Conservation (phyloP, 331 rosid species). For the Acacia concinna region DNA sequence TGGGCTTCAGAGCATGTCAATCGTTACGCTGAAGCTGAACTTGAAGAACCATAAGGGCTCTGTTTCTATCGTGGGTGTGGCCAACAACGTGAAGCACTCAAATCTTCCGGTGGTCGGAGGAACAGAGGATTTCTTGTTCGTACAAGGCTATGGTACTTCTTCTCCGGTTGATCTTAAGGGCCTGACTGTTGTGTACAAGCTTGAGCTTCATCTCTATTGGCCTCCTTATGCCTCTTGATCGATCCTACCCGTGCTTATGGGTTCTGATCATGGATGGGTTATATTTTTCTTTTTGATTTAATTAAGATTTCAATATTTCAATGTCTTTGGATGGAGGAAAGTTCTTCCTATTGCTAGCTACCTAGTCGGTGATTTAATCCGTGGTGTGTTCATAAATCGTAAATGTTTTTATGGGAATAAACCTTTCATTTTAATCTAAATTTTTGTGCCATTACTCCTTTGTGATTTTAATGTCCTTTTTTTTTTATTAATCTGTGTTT, state of each 20-base stretch:
- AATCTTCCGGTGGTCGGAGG: slow-evolving; percentile 82
- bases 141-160: slow-evolving; percentile 67
- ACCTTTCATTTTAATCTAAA: not conserved
- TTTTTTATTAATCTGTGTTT: not conserved
- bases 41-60: slow-evolving; percentile 60
- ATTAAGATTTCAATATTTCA: not conserved
- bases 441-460: not conserved
- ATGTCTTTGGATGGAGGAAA: not conserved
- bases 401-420: not conserved
- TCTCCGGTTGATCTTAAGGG: slow-evolving; percentile 56
- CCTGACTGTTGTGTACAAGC: slow-evolving; percentile 52
- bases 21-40: slow-evolving; percentile 60
- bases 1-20: slow-evolving; percentile 60
- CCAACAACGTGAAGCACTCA: slow-evolving; percentile 46
- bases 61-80: slow-evolving; percentile 61
- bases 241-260: not conserved
- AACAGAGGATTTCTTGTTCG: slow-evolving; percentile 72
- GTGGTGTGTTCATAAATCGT: not conserved
- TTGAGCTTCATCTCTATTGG: slow-evolving; percentile 75
- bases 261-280: not conserved
- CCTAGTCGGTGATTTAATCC: not conserved
- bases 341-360: not conserved
- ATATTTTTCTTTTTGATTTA: not conserved
- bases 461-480: not conserved
- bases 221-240: slow-evolving; percentile 55